Evolutionary conservation across 768 basidiomycete genomes (phyloP).

Genomic region (Naganishia vaughanmartiniae): DNA sequence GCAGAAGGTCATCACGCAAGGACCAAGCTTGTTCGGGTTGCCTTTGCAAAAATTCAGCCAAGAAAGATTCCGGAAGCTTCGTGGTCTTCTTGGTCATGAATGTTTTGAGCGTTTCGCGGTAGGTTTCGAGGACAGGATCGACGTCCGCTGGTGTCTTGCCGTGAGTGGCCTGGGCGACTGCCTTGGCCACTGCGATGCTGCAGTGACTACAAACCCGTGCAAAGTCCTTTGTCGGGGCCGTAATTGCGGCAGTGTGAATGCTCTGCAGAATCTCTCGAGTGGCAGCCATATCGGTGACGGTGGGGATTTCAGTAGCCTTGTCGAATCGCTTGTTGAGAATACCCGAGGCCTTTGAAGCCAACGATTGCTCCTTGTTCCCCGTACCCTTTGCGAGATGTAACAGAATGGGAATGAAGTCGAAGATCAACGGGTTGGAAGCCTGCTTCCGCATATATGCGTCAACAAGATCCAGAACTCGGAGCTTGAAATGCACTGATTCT

Average conservation of each 20-base stretch:
- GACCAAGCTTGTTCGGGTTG: conserved; percentile 66
- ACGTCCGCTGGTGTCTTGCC: conserved; percentile 28
- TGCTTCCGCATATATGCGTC: conserved; percentile 78
- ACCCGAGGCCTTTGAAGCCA: conserved; percentile 81
- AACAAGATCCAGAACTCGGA: conserved; percentile 89
- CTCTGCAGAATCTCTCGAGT: conserved; percentile 60
- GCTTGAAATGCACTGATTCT: conserved; percentile 93
- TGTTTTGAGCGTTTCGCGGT: conserved; percentile 67
- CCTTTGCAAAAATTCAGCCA: conserved; percentile 72
- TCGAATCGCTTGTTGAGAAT: conserved; percentile 71
- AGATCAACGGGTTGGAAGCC: conserved; percentile 65
- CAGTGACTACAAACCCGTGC: conserved; percentile 66
- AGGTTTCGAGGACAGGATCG: conserved; percentile 58
- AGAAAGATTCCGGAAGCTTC: conserved; percentile 67
- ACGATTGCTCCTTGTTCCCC: conserved; percentile 73
- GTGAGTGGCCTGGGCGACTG: conserved; percentile 47
- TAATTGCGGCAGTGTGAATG: conserved; percentile 71
- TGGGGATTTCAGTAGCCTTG: conserved; percentile 69
- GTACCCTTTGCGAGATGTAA: conserved; percentile 69
- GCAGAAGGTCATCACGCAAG: conserved; percentile 63
- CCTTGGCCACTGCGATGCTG: conserved; percentile 67
- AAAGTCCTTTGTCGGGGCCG: conserved; percentile 62
- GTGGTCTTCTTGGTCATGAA: conserved; percentile 80
- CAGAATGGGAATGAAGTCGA: conserved; percentile 71
- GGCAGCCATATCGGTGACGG: conserved; percentile 53